Evolutionary conservation across 2,329 filamentous ascomycete species (phyloP).

Genomic region (Diaporthe australafricana): DNA sequence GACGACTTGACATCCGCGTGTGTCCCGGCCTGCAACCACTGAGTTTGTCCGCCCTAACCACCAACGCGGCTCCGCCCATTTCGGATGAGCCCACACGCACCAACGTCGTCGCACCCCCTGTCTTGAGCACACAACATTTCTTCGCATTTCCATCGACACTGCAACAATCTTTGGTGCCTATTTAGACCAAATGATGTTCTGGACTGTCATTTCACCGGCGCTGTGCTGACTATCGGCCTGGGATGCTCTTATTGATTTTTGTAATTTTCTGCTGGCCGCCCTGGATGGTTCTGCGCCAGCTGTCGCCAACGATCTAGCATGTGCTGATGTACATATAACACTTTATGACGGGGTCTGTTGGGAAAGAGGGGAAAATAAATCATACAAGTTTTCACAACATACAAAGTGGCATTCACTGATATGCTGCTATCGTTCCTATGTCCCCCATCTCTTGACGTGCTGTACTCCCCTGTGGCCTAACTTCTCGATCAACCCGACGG

Average conservation of each 20-base stretch:
- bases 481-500: not conserved
- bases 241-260: constrained; percentile 17
- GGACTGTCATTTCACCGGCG: not conserved
- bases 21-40: not conserved
- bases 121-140: not conserved
- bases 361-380: not conserved
- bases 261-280: constrained; percentile 22
- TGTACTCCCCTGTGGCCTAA: not conserved
- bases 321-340: constrained; percentile 22
- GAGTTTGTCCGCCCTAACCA: not conserved
- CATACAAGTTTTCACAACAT: not conserved
- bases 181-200: not conserved
- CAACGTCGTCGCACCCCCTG: not conserved
- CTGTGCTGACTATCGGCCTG: not conserved
- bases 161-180: not conserved
- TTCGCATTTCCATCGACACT: not conserved
- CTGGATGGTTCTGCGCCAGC: constrained; percentile 24
- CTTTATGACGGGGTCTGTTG: not conserved
- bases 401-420: accelerated
- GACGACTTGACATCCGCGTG: not conserved
- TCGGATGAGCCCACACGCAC: not conserved
- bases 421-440: not conserved
- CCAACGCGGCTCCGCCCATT: not conserved
- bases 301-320: constrained; percentile 25
- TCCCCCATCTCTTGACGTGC: not conserved